Evolutionary conservation across 164 flowering plant species (phyloP), one percentile per base, ranked within the genome.

Genomic region (Tinospora cordifolia): DNA sequence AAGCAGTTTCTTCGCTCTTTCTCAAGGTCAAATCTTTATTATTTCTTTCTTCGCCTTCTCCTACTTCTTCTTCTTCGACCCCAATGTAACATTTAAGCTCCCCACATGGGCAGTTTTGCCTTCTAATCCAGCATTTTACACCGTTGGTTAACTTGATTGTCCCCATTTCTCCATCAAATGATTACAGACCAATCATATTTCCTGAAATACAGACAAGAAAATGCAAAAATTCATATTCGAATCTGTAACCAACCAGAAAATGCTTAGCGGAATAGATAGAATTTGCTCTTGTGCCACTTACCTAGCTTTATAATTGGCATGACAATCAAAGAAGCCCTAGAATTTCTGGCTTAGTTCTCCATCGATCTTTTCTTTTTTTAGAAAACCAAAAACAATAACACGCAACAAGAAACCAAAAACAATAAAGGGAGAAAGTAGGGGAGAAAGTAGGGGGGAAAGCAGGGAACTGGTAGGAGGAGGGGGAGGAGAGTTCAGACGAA

Each of bases 81-180:
- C 71, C 60, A 65, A 89, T 72, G 76, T 79, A 89, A 70, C 93
- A 87, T 75, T 87, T 86, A 83, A 87, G 85, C 71, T 87, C 93
- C 34, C 93, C 91, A 80, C 91, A 86, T 13, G 88, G 88, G 75
- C 93, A 89, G 71, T 87, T 88, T 71, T 87, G 85, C 76, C 86
- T 70, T 67, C 83, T 74, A 38, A 86, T 81, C 93, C 93, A 89
- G 46, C 75, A 69, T 14, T 69, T 69, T 6, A 25, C 30, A 14
- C 36, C 40, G 41, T 60, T 69, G 6, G 51, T 17, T 12, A 65
- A 54, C 13, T 51, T 39, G 21, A n/a, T 67, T 44, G 25, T 44
- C 25, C 12, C 57, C 57, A 66, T 46, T 62, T 12, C 19, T 62
- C 39, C 34, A 15, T 26, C 24, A 7, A 58, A 58, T 3, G 30